Evolutionary conservation across 2,329 filamentous ascomycete genomes (phyloP), one percentile per base, ranked within the genome.

Genomic region (Xylariaceae sp.): DNA sequence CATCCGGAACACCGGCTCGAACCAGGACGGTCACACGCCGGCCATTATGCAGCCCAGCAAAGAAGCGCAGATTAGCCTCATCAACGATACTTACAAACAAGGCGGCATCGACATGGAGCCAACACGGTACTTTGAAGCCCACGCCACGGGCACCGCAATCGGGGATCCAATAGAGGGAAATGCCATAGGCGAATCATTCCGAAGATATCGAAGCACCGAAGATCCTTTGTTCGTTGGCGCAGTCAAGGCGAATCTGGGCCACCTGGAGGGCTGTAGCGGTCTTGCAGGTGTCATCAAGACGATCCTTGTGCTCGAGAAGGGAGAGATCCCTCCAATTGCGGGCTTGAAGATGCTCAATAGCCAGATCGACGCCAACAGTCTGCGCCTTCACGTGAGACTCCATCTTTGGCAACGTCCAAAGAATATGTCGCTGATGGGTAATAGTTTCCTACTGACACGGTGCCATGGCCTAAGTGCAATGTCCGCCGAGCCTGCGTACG

Each of bases 61-160:
- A 34, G 53, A 54, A 19, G 52, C 61, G 6, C 71, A 74, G 36
- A 61, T 44, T 3, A 15, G 29, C 0, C 53, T 69, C 1, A 72
- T 70, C 29, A 43, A 55, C 49, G 49, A 56, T 2, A 61, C 62
- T 0, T 73, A 72, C 53, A 16, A 36, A 16, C 30, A 44, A 2
- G 53, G 49, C 1, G 51, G 52, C 12, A 18, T 59, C 12, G 54
- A 54, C 21, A 45, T 56, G 9, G 40, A 30, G 12, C 45, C 53
- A 15, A 59, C 56, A 5, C n/a, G 54, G 13, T 65, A 55, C 39
- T 54, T 67, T 40, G 69, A 71, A 54, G 64, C 65, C 10, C 61
- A 63, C 41, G 55, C 41, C 2, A 63, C 61, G 2, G 57, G 37
- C 12, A 32, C 21, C 30, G 8, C 37, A 7, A 26, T 41, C 2